Evolutionary conservation across 768 basidiomycete species (phyloP).

Genomic region (Hypholoma sublateritium): DNA sequence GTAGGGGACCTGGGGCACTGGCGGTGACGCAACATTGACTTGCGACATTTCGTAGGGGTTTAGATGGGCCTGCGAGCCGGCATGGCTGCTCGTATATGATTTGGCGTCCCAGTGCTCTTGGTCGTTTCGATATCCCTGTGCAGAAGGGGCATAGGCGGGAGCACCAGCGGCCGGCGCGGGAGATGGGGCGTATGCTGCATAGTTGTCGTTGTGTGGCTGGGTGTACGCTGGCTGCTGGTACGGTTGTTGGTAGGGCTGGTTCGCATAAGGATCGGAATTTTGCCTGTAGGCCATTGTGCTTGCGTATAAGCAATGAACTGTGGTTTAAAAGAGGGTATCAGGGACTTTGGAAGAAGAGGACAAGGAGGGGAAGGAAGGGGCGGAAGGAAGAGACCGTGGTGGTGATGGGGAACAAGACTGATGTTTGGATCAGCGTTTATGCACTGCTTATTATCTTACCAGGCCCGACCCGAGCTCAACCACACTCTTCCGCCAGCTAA

Average conservation of each 20-base stretch:
- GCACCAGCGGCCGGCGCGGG: conserved; percentile 27
- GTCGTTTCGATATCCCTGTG: conserved; percentile 37
- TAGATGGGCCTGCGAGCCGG: conserved; percentile 73
- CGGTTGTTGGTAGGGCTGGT: conserved; percentile 26
- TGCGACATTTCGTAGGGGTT: conserved; percentile 65
- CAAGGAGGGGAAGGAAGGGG: not conserved
- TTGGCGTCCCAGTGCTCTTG: conserved; percentile 54
- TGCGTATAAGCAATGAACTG: conserved; percentile 7
- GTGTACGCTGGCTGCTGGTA: conserved; percentile 17
- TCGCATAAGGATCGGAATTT: conserved; percentile 49
- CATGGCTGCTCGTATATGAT: conserved; percentile 64
- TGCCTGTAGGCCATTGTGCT: conserved; percentile 54
- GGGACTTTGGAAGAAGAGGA: conserved; percentile 13
- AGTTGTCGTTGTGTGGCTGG: conserved; percentile 16
- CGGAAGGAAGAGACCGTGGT: conserved; percentile 20
- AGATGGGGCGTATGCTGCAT: conserved; percentile 17
- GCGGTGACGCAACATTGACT: conserved; percentile 40
- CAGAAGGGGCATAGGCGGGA: conserved; percentile 29
- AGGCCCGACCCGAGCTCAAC: not conserved
- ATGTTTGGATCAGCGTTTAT: conserved; percentile 21
- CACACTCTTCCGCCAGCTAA: not conserved
- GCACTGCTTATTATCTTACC: not conserved
- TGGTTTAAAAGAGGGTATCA: conserved; percentile 11
- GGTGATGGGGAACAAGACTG: conserved; percentile 17
- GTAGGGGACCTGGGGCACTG: conserved; percentile 57